Evolutionary conservation across 129 eudicot genomes (phyloP).

Genomic region (Escallonia rubra): DNA sequence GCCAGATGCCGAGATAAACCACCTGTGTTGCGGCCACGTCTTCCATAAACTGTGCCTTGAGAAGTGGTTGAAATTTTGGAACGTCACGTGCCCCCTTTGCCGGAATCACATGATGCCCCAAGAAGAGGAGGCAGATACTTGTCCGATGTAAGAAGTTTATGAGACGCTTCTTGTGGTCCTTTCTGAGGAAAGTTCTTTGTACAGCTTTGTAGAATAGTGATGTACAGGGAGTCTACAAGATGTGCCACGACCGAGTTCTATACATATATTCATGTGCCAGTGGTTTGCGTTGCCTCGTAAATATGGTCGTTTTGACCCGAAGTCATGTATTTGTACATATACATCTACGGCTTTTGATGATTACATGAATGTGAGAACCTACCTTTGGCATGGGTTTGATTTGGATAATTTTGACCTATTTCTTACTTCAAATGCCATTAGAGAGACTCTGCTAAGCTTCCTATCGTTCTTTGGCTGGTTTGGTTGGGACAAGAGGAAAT

Average conservation of each 20-base stretch:
- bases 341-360: slow-evolving; percentile 35
- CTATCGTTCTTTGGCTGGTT: not conserved
- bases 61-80: slow-evolving; percentile 74
- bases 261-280: slow-evolving; percentile 1
- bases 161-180: slow-evolving; percentile 5
- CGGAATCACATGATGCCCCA: slow-evolving; percentile 56
- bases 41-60: slow-evolving; percentile 68
- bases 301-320: slow-evolving; percentile 27
- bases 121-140: slow-evolving; percentile 64
- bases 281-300: slow-evolving; percentile 24
- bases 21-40: slow-evolving; percentile 74
- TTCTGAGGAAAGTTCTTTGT: slow-evolving; percentile 1
- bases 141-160: slow-evolving; percentile 63
- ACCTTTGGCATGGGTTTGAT: not conserved
- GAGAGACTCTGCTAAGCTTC: not conserved
- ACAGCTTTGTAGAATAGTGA: slow-evolving; percentile 19
- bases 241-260: slow-evolving; percentile 5
- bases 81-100: slow-evolving; percentile 82
- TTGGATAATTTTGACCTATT: not conserved
- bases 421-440: not conserved
- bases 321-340: slow-evolving; percentile 37
- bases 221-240: slow-evolving; percentile 18
- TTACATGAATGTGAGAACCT: slow-evolving; percentile 35
- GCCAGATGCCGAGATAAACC: slow-evolving; percentile 59
- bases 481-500: slow-evolving; percentile 20